These are phyloP conservation scores for Elongisporangium prolatum DNA, from an alignment of 352 stramenopile species.

Conservation along the genomic window DNA sequence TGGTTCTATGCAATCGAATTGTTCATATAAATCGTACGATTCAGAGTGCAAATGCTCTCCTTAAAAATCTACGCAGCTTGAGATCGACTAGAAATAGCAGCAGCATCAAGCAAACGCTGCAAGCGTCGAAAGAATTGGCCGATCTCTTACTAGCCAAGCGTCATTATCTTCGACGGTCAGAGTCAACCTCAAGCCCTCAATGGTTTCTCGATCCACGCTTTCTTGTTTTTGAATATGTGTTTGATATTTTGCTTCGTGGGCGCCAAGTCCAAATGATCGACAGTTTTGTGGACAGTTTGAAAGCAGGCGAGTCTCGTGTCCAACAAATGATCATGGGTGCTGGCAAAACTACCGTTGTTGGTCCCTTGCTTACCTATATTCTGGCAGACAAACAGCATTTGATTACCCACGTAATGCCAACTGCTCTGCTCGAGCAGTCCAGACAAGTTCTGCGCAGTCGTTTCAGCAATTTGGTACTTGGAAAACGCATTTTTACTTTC, in stretches of 20 bases:
- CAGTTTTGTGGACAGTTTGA: constrained; percentile 93
- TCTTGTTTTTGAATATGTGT: constrained; percentile 99
- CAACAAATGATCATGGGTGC: constrained; percentile 99
- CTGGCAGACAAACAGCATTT: constrained; percentile 94
- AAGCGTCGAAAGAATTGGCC: constrained; percentile 79
- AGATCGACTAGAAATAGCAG: constrained; percentile 9
- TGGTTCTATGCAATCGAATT: constrained; percentile 80
- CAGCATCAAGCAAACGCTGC: constrained; percentile 60
- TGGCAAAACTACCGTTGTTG: constrained; percentile 99
- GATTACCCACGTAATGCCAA: constrained; percentile 97
- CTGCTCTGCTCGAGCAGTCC: constrained; percentile 98
- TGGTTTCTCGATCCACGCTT: constrained; percentile 97
- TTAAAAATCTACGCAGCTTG: constrained; percentile 16
- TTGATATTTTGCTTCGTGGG: constrained; percentile 95
- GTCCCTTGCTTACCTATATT: constrained; percentile 97
- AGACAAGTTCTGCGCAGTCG: constrained; percentile 95
- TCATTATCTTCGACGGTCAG: constrained; percentile 45
- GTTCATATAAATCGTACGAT: constrained; percentile 81
- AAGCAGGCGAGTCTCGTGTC: constrained; percentile 68
- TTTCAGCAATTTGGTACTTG: constrained; percentile 95
- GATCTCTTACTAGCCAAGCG: constrained; percentile 70
- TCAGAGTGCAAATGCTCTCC: constrained; percentile 32
- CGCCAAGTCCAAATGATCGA: constrained; percentile 99
- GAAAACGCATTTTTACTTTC: constrained; percentile 99
- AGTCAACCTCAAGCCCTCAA: constrained; percentile 1